Evolutionary conservation across 148 eudicot species (phyloP).

Genomic region (Chenopodium berlandieri): DNA sequence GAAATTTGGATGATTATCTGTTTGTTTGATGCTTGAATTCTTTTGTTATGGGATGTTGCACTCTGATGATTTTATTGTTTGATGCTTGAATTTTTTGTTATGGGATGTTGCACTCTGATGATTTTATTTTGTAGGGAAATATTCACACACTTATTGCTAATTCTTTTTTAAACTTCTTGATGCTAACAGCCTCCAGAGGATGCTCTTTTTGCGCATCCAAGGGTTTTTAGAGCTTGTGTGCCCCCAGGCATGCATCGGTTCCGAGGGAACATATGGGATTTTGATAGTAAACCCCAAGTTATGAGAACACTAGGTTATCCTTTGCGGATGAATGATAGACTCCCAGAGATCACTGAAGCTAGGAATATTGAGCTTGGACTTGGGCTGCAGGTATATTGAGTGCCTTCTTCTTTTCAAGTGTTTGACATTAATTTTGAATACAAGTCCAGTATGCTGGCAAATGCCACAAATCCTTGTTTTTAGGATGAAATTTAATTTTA

Average conservation of each 20-base stretch:
- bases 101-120: neutral
- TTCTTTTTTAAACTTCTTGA: constrained; percentile 14
- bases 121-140: neutral
- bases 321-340: constrained; percentile 57
- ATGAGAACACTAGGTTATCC: constrained; percentile 81
- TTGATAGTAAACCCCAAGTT: constrained; percentile 82
- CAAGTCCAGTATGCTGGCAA: neutral
- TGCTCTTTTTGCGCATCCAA: constrained; percentile 94
- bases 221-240: constrained; percentile 95
- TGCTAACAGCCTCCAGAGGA: constrained; percentile 91
- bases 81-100: neutral
- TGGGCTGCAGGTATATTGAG: constrained; percentile 74
- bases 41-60: neutral
- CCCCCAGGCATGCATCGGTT: constrained; percentile 99
- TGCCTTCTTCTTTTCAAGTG: neutral
- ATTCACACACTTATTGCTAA: neutral
- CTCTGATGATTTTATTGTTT: neutral
- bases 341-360: constrained; percentile 91
- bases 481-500: no score
- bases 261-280: constrained; percentile 98
- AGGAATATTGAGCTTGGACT: constrained; percentile 97
- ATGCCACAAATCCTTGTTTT: neutral
- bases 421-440: no score
- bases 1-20: neutral
- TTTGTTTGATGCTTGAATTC: neutral